These are phyloP conservation scores for Cicer pinnatifidum DNA, from an alignment of 306 rosid species.

Conservation along the genomic window DNA sequence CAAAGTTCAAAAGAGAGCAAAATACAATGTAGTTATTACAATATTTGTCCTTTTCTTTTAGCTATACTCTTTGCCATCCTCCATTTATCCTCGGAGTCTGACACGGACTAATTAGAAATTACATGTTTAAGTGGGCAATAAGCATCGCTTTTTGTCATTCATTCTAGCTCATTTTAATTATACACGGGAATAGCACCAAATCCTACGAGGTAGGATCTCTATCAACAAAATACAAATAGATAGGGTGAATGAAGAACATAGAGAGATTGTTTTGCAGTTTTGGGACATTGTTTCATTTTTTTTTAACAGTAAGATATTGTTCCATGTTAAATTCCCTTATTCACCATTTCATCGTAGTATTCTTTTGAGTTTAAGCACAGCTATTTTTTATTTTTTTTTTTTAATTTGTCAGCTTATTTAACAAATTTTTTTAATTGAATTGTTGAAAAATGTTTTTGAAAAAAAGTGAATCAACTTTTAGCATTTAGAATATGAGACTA, in stretches of 20 bases:
- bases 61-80: neutral
- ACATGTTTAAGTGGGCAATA: neutral
- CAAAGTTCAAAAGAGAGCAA: conserved; percentile 13
- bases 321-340: too few relatives aligned
- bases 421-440: too few relatives aligned
- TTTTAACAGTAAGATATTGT: too few relatives aligned
- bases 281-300: neutral
- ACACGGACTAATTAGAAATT: neutral
- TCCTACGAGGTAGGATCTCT: too few relatives aligned
- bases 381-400: too few relatives aligned
- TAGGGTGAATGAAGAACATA: conserved; percentile 1
- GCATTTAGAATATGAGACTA: too few relatives aligned
- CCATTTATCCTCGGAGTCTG: neutral
- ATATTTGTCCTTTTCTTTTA: conserved; percentile 1
- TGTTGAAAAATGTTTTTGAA: too few relatives aligned
- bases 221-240: neutral
- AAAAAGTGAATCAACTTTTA: too few relatives aligned
- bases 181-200: too few relatives aligned
- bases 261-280: neutral
- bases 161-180: neutral
- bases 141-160: neutral
- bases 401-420: too few relatives aligned
- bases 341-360: too few relatives aligned
- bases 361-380: too few relatives aligned
- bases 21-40: conserved; percentile 29